Percentiles rank a stretch among this genome's conserved stretches.
Evolutionary conservation across 768 basidiomycete species (phyloP).

Genomic region (Cystobasidium ongulense): DNA sequence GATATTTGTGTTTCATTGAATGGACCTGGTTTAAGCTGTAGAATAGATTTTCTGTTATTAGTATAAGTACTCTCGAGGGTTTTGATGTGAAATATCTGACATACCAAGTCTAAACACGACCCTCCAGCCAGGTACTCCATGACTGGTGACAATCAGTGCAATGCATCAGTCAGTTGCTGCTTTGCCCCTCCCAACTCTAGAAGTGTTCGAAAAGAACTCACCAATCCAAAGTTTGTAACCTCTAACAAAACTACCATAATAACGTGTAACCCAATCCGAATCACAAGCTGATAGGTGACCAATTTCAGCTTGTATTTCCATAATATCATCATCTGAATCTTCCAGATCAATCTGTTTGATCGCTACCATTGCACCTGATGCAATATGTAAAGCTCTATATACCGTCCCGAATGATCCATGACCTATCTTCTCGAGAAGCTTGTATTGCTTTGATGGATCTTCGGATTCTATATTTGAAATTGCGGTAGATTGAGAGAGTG

Average conservation of each 20-base stretch:
- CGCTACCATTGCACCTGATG: constrained; percentile 87
- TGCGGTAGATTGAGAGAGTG: background rate
- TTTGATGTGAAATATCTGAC: constrained; percentile 16
- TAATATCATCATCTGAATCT: constrained; percentile 95
- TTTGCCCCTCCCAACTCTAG: background rate
- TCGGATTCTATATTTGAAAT: background rate
- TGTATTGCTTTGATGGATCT: constrained; percentile 24
- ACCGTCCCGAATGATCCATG: constrained; percentile 17
- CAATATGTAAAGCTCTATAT: constrained; percentile 62
- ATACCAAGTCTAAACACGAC: constrained; percentile 81
- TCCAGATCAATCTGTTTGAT: constrained; percentile 99
- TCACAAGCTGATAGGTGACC: constrained; percentile 91
- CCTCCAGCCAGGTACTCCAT: constrained; percentile 99
- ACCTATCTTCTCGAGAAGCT: constrained; percentile 24
- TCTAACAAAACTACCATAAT: constrained; percentile 93
- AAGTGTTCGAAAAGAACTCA: constrained; percentile 33
- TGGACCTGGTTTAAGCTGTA: constrained; percentile 68
- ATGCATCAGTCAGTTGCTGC: background rate
- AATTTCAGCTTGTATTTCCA: constrained; percentile 97
- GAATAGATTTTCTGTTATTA: background rate
- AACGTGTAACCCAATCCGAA: constrained; percentile 90
- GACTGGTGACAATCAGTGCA: constrained; percentile 46
- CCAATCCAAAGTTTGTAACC: constrained; percentile 94
- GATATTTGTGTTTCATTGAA: constrained; percentile 93
- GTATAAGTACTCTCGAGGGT: background rate